These are phyloP conservation scores for Entomortierella beljakovae DNA, from an alignment of 192 early-diverging fungal genomes.

Conservation along the genomic window DNA sequence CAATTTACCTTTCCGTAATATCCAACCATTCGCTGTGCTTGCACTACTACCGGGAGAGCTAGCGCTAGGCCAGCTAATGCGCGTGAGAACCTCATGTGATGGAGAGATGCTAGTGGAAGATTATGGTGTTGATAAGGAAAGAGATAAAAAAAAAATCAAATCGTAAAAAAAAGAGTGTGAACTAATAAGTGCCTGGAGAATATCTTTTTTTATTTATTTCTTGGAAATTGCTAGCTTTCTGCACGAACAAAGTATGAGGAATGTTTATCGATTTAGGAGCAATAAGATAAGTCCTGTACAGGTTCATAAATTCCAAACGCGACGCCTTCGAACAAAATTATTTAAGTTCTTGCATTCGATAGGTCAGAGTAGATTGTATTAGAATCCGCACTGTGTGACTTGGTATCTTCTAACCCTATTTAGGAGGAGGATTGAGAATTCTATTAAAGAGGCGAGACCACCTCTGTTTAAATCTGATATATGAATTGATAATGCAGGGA, in stretches of 20 bases:
- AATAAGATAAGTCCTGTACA: background rate
- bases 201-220: background rate
- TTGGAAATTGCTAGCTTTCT: background rate
- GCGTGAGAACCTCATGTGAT: background rate
- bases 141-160: background rate
- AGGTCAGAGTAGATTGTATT: background rate
- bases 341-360: background rate
- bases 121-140: background rate
- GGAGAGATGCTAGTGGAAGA: background rate
- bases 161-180: background rate
- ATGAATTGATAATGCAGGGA: no score
- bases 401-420: no score
- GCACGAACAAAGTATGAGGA: background rate
- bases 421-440: background rate
- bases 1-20: constrained; percentile 41
- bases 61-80: constrained; percentile 7
- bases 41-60: constrained; percentile 6
- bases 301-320: background rate
- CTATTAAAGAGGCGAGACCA: no score
- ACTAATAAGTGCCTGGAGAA: background rate
- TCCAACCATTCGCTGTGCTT: constrained; percentile 32
- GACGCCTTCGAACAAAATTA: background rate
- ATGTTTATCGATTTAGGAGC: background rate
- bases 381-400: background rate
- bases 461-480: no score